These are phyloP conservation scores for Gamarada debralockiae DNA, from an alignment of 495 filamentous ascomycete genomes.

Conservation along the genomic window DNA sequence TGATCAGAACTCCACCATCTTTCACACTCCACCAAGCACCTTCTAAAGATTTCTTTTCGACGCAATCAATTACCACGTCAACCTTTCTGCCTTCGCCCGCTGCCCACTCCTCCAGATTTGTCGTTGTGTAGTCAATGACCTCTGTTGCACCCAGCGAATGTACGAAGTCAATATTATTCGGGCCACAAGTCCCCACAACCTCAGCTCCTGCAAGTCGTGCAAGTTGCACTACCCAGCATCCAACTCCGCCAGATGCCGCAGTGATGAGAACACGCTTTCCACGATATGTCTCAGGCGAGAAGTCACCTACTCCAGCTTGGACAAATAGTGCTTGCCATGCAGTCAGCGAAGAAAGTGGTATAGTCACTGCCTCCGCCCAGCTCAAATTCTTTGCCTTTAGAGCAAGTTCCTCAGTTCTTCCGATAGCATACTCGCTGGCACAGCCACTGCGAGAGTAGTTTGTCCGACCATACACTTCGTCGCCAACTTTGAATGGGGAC, in stretches of 20 bases:
- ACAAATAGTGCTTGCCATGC: slow-evolving; percentile 58
- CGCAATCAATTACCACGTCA: slow-evolving; percentile 49
- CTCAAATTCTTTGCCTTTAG: slow-evolving; percentile 43
- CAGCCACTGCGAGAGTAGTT: slow-evolving; percentile 47
- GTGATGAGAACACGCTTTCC: slow-evolving; percentile 44
- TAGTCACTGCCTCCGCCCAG: slow-evolving; percentile 45
- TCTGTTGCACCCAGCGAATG: slow-evolving; percentile 39
- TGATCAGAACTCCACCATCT: slow-evolving; percentile 40
- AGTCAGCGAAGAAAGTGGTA: slow-evolving; percentile 50
- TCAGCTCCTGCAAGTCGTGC: slow-evolving; percentile 38
- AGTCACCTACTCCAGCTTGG: slow-evolving; percentile 34
- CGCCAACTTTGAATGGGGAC: slow-evolving; percentile 48
- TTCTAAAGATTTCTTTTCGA: slow-evolving; percentile 40
- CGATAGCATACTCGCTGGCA: slow-evolving; percentile 48
- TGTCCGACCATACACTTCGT: slow-evolving; percentile 50
- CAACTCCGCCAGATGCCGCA: slow-evolving; percentile 48
- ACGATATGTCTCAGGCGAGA: slow-evolving; percentile 19
- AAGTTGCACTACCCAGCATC: slow-evolving; percentile 54
- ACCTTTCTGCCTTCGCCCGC: slow-evolving; percentile 29
- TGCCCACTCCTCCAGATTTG: slow-evolving; percentile 35
- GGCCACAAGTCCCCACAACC: slow-evolving; percentile 37
- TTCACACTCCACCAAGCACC: slow-evolving; percentile 43
- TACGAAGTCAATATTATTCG: slow-evolving; percentile 33
- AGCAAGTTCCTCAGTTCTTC: slow-evolving; percentile 45
- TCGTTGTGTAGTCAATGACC: slow-evolving; percentile 40